These are phyloP conservation scores for Pulveroboletus frians DNA, from an alignment of 768 basidiomycete genomes.

Conservation along the genomic window DNA sequence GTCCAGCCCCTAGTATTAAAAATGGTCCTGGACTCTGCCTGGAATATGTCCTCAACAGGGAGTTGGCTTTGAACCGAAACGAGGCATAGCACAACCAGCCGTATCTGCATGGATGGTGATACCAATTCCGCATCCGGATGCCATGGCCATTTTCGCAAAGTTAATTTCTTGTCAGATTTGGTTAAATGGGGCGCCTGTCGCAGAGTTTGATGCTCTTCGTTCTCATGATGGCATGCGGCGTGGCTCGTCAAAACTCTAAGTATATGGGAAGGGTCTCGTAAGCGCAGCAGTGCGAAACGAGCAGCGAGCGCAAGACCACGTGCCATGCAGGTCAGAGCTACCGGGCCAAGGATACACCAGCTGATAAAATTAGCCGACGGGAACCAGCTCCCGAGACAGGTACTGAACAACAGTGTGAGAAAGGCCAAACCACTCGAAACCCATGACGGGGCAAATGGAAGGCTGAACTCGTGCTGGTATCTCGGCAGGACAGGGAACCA, in stretches of 20 bases:
- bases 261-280: conserved; percentile 20
- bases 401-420: conserved; percentile 21
- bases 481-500: conserved; percentile 3
- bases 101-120: too few species aligned
- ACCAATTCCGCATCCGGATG: conserved; percentile 1
- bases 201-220: conserved; percentile 5
- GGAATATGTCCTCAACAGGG: too few species aligned
- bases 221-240: conserved; percentile 16
- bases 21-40: too few species aligned
- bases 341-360: neutral
- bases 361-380: neutral
- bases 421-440: neutral
- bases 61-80: neutral
- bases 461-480: conserved; percentile 2
- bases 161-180: conserved; percentile 10
- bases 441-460: neutral
- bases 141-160: neutral
- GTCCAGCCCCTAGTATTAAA: too few species aligned
- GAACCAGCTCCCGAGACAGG: conserved; percentile 7
- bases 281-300: conserved; percentile 4
- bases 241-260: conserved; percentile 12
- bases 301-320: neutral
- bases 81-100: neutral
- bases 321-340: neutral
- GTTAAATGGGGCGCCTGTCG: conserved; percentile 16